Evolutionary conservation across 2,329 filamentous ascomycete species (phyloP).

Genomic region (Pochonia chlamydosporia): DNA sequence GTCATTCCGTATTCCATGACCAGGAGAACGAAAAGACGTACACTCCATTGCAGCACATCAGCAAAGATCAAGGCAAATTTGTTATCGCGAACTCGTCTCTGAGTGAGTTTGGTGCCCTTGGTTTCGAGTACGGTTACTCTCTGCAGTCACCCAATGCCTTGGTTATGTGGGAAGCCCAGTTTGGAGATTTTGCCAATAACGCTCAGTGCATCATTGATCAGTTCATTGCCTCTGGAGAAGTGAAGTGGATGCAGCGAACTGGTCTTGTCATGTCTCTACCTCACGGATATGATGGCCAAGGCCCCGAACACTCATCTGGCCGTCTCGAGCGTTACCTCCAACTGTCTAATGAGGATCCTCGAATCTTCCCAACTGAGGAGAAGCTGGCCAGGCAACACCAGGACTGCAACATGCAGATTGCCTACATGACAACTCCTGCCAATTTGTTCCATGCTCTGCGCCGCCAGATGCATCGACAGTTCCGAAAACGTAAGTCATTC

Average conservation of each 20-base stretch:
- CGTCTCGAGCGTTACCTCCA: constrained; percentile 97
- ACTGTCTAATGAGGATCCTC: constrained; percentile 94
- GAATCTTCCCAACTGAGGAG: constrained; percentile 80
- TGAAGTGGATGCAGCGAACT: constrained; percentile 98
- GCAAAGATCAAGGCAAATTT: constrained; percentile 89
- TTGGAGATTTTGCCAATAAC: constrained; percentile 99
- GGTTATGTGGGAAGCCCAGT: constrained; percentile 99
- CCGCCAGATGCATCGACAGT: constrained; percentile 97
- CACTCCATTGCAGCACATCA: constrained; percentile 84
- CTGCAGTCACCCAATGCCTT: constrained; percentile 93
- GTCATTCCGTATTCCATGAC: constrained; percentile 95
- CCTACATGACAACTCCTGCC: constrained; percentile 91
- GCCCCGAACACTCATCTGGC: constrained; percentile 95
- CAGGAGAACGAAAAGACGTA: constrained; percentile 91
- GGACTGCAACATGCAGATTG: constrained; percentile 99
- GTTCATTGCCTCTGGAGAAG: constrained; percentile 95
- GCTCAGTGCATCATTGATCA: constrained; percentile 98
- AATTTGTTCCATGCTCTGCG: constrained; percentile 96
- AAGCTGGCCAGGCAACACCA: constrained; percentile 97
- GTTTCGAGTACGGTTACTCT: constrained; percentile 98
- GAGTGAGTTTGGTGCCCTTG: constrained; percentile 66
- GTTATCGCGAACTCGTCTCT: constrained; percentile 95
- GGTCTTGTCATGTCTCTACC: constrained; percentile 94
- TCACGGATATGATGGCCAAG: constrained; percentile 97
- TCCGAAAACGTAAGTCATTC: constrained; percentile 82